These are phyloP conservation scores for Xylaria arbuscula DNA, from an alignment of 2,329 filamentous ascomycete species.

Conservation along the genomic window DNA sequence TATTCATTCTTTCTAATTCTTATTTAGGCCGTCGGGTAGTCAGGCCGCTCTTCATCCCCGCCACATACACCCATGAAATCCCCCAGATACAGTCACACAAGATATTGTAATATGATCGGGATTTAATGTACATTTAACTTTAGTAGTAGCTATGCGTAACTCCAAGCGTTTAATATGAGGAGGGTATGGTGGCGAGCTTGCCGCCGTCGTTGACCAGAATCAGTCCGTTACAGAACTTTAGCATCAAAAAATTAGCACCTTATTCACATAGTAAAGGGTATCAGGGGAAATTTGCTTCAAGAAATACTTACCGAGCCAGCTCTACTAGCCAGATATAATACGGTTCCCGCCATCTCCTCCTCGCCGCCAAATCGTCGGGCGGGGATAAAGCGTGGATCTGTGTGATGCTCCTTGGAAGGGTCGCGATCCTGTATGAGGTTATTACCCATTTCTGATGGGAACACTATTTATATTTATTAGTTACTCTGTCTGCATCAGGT, in stretches of 20 bases:
- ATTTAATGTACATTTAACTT: background rate
- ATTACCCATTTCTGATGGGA: slow-evolving; percentile 44
- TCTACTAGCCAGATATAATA: slow-evolving; percentile 48
- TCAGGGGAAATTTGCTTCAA: background rate
- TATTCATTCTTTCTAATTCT: no score
- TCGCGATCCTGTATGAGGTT: slow-evolving; percentile 40
- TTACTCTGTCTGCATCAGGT: background rate
- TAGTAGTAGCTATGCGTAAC: background rate
- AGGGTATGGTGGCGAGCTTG: slow-evolving; percentile 42
- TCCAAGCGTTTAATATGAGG: slow-evolving; percentile 44
- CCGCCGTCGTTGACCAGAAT: slow-evolving; percentile 48
- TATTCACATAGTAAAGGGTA: background rate
- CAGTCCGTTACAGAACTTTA: slow-evolving; percentile 45
- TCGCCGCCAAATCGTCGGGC: slow-evolving; percentile 45
- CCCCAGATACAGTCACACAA: no score
- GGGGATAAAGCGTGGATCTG: slow-evolving; percentile 43
- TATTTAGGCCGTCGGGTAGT: no score
- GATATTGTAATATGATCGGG: no score
- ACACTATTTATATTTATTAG: slow-evolving; percentile 39
- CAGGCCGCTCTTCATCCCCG: no score
- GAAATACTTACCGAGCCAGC: slow-evolving; percentile 43
- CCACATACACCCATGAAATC: no score
- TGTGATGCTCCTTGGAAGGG: slow-evolving; percentile 40
- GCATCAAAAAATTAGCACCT: background rate
- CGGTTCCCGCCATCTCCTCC: slow-evolving; percentile 48